A percentile compares a stretch with the other conserved stretches of the same genome.
Evolutionary conservation across 768 basidiomycete genomes (phyloP).

Genomic region (Amanita rubescens): DNA sequence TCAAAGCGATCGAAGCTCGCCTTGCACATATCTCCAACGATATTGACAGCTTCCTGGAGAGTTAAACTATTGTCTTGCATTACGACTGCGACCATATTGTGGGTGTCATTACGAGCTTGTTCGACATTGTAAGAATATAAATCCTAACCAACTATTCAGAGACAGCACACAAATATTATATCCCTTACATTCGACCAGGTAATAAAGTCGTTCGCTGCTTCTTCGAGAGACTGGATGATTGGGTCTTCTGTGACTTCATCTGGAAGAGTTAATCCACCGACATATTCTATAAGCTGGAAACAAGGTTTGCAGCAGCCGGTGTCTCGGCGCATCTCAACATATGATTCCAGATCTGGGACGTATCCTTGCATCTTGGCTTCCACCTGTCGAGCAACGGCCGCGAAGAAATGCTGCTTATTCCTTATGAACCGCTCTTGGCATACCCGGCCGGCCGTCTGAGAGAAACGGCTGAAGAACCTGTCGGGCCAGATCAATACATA

Average conservation of each 20-base stretch:
- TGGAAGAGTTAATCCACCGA: constrained; percentile 44
- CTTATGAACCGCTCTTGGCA: constrained; percentile 45
- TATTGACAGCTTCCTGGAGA: constrained; percentile 55
- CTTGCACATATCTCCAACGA: constrained; percentile 60
- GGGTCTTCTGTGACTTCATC: constrained; percentile 65
- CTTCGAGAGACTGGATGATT: constrained; percentile 36
- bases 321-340: constrained; percentile 58
- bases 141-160: constrained; percentile 34
- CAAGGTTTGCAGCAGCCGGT: constrained; percentile 64
- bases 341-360: constrained; percentile 61
- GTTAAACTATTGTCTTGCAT: constrained; percentile 57
- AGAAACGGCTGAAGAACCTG: constrained; percentile 9
- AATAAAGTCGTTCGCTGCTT: constrained; percentile 58
- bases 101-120: constrained; percentile 60
- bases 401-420: constrained; percentile 60
- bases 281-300: constrained; percentile 59
- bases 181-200: constrained; percentile 61
- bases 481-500: constrained; percentile 5
- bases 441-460: constrained; percentile 4
- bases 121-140: constrained; percentile 71
- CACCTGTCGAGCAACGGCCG: constrained; percentile 55
- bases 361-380: constrained; percentile 38
- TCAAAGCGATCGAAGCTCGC: constrained; percentile 54
- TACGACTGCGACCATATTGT: constrained; percentile 68
- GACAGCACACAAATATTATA: not conserved